Evolutionary conservation across 2,329 filamentous ascomycete genomes (phyloP).

Genomic region (Penicillium nordicum): DNA sequence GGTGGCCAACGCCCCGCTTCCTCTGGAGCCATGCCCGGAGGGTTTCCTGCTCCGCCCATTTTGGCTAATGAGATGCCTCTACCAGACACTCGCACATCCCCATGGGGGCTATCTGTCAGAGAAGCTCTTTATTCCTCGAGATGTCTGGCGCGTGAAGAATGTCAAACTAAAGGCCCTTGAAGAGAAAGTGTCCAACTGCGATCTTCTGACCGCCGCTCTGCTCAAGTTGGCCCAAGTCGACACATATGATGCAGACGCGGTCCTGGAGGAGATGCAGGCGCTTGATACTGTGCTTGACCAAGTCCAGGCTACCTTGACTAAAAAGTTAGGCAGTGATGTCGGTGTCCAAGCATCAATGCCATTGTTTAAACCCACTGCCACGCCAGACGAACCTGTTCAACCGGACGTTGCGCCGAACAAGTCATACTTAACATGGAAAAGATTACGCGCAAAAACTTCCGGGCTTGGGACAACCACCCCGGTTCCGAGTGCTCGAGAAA

Average conservation of each 20-base stretch:
- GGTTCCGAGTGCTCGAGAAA: conserved; percentile 41
- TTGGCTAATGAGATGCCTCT: conserved; percentile 94
- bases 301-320: conserved; percentile 69
- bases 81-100: conserved; percentile 87
- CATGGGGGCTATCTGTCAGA: conserved; percentile 88
- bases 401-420: conserved; percentile 56
- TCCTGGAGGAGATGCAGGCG: conserved; percentile 89
- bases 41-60: conserved; percentile 89
- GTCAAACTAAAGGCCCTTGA: conserved; percentile 90
- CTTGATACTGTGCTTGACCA: conserved; percentile 84
- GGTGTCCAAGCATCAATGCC: conserved; percentile 71
- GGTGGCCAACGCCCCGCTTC: conserved; percentile 64
- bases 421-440: conserved; percentile 79
- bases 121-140: conserved; percentile 84
- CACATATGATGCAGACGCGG: conserved; percentile 83
- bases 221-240: conserved; percentile 80
- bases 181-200: conserved; percentile 90
- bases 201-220: conserved; percentile 83
- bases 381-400: conserved; percentile 45
- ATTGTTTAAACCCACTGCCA: conserved; percentile 65
- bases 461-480: conserved; percentile 51
- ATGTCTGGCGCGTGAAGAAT: conserved; percentile 90
- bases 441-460: conserved; percentile 85
- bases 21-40: conserved; percentile 86
- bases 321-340: conserved; percentile 90